Evolutionary conservation across 2,329 filamentous ascomycete genomes (phyloP), one percentile per base, ranked within the genome.

Genomic region (Ceratocystis albifundus): DNA sequence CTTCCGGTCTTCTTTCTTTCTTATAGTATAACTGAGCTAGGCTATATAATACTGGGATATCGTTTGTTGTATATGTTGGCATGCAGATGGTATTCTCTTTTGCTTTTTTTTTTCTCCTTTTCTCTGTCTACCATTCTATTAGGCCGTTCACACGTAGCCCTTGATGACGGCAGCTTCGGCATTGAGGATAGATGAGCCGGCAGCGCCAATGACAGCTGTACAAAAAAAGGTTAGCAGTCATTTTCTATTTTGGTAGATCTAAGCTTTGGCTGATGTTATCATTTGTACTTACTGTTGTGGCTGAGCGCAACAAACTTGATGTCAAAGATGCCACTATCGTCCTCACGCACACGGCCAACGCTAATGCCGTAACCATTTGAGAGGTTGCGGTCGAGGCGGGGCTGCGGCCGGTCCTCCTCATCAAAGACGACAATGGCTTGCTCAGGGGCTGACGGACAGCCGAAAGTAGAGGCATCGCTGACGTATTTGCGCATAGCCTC

Each of bases 171-270:
- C 90, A 32, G 91, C 90, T 76, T 96, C 93, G 32, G 92, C 91
- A 73, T 97, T 97, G 71, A 97, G 77, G 76, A 97, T 96, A 41
- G 90, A 96, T 1, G 90, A 95, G 10, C 94, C 94, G n/a, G 93
- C 92, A 41, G 94, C 94, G 70, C 93, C 93, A 74, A 99, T 93
- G 66, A 99, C 88, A 69, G 93, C 86, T 85, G 66, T 20, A n/a
- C n/a, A 32, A n/a, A 63, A 15, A 22, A 78, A 76, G 80, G 70
- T 80, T 80, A 74, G 72, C 64, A 65, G 67, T 59, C 12, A 36
- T 53, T 53, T 55, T 20, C 30, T 32, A n/a, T 28, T 68, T 65
- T 32, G 22, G 41, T 36, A 20, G 46, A 45, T 25, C 32, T 36
- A 12, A 36, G 32, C 32, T 36, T 36, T 10, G 1, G 32, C n/a